Evolutionary conservation across 1,284 basidiomycete species (phyloP), one percentile per base, ranked within the genome.

Genomic region (Meripilus lineatus): DNA sequence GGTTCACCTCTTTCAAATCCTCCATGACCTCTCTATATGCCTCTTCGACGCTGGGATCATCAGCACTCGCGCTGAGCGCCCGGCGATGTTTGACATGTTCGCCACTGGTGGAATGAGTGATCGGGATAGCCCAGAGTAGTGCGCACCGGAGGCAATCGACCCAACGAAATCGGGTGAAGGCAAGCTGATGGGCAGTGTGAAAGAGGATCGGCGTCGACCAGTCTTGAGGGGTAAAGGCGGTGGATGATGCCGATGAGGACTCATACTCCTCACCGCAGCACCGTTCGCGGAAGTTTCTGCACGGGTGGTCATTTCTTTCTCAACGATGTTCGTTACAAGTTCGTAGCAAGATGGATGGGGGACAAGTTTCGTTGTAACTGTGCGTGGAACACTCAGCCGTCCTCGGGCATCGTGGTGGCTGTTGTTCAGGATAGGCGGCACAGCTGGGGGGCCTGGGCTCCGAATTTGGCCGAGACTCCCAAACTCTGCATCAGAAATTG

Each of bases 141-240:
- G 79, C 1, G 78, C 77, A 18, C 69, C 79, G 30, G 74, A 70
- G 2, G 77, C 77, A 7, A 77, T 74, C 4, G 75, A 77, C 48
- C 71, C 69, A 17, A 81, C 61, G 7, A 81, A 58, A 7, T 72
- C 67, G n/a, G 73, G 63, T 0, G 74, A 73, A 2, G 74, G 75
- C n/a, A n/a, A n/a, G n/a, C n/a, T n/a, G 1, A 77, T 58, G 13
- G 65, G 59, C 36, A 69, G 71, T 15, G 64, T 74, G 25, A 70
- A 68, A 18, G 68, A 62, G 5, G 72, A 70, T 32, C 63, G 62
- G 64, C 67, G 47, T 59, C 62, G 33, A 58, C 58, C 6, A 18
- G 52, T 50, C 24, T 35, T 50, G 44, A 28, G 47, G 35, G 42
- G 48, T 14, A 21, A 50, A 46, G 17, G 39, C 3, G 36, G 33